Evolutionary conservation across 1,139 yeast genomes (phyloP).

Genomic region (Williopsis jadinii): DNA sequence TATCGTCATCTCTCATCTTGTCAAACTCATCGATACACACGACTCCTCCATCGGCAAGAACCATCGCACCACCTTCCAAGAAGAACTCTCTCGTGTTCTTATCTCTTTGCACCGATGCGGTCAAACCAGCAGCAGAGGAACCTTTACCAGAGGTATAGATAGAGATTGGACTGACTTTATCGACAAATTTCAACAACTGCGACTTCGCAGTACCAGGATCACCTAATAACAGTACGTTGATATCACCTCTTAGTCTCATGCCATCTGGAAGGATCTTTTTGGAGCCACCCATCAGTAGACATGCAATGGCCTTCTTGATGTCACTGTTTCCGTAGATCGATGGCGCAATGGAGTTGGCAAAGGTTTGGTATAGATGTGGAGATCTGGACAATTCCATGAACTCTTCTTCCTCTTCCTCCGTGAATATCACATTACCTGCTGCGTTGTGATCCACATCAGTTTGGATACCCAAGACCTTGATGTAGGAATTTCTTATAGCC

Average conservation of each 20-base stretch:
- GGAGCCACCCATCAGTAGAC: constrained; percentile 91
- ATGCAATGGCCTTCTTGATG: constrained; percentile 88
- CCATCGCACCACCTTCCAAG: constrained; percentile 99
- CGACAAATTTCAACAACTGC: constrained; percentile 89
- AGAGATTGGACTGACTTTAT: constrained; percentile 89
- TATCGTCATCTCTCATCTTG: constrained; percentile 97
- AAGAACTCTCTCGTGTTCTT: constrained; percentile 83
- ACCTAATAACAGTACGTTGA: constrained; percentile 86
- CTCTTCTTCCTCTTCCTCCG: constrained; percentile 92
- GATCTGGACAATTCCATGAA: constrained; percentile 73
- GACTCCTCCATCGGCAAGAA: constrained; percentile 97
- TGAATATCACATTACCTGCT: constrained; percentile 57
- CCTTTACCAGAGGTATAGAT: constrained; percentile 98
- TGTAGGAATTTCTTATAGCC: constrained; percentile 89
- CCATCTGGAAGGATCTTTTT: constrained; percentile 91
- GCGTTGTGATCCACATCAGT: constrained; percentile 73
- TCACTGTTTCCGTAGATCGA: constrained; percentile 91
- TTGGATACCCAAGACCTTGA: constrained; percentile 80
- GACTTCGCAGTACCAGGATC: constrained; percentile 99
- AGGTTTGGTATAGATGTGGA: constrained; percentile 77
- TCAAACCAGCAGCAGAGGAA: constrained; percentile 98
- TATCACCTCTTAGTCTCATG: constrained; percentile 94
- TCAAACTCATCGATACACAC: constrained; percentile 99
- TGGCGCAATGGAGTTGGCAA: constrained; percentile 91
- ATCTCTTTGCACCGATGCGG: constrained; percentile 96